A percentile compares a stretch with the other conserved stretches of the same genome.
phyloP scores from a whole-genome alignment of 192 early-diverging fungal species.

The Diversispora epigaea region DNA sequence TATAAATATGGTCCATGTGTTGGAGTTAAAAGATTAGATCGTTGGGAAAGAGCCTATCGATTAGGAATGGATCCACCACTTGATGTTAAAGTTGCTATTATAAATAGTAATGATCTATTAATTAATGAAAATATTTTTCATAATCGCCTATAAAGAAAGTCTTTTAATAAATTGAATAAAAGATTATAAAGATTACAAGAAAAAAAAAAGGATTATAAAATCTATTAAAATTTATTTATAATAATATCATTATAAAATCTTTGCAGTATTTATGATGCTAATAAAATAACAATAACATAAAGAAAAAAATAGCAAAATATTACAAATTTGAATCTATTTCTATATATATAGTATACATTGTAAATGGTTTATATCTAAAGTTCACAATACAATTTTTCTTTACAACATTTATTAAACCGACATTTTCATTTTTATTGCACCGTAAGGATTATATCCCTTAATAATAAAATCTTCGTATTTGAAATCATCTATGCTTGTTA shows the following conservation, averaged over 20 bases:
- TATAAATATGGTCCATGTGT: slow-evolving; percentile 49
- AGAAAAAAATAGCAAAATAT: no score
- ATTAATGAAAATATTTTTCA: not conserved
- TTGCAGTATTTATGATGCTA: no score
- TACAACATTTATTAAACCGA: slow-evolving; percentile 62
- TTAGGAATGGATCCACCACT: slow-evolving; percentile 50
- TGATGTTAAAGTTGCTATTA: slow-evolving; percentile 27
- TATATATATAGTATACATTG: no score
- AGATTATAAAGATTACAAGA: no score
- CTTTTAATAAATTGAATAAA: no score
- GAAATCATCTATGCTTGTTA: slow-evolving; percentile 70
- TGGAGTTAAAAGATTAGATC: slow-evolving; percentile 52
- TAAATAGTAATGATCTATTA: not conserved
- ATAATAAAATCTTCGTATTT: slow-evolving; percentile 76
- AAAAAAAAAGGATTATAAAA: no score
- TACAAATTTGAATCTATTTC: no score
- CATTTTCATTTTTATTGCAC: slow-evolving; percentile 93
- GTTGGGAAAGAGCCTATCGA: slow-evolving; percentile 54
- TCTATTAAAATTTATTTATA: no score
- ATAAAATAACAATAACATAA: no score
- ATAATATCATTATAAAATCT: no score
- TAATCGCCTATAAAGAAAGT: not conserved
- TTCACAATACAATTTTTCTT: not conserved
- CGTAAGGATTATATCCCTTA: slow-evolving; percentile 80
- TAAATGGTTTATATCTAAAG: no score